Conservation (phyloP, 257 asterid species). For the Rhazya stricta region DNA sequence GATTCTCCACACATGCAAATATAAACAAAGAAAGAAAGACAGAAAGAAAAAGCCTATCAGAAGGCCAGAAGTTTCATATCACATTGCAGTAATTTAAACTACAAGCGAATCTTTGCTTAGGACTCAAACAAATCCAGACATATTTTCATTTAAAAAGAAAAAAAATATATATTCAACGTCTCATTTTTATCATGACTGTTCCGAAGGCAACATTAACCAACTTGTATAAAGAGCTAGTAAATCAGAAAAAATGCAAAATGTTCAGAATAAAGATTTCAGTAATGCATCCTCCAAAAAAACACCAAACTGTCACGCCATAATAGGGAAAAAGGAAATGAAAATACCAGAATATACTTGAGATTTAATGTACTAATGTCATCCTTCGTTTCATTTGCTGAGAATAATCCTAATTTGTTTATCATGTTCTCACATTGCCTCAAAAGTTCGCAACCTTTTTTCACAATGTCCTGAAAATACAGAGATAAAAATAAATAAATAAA, state of each 20-base stretch:
- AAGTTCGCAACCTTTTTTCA: constrained; percentile 64
- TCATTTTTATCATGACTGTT: neutral
- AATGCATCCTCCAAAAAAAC: neutral
- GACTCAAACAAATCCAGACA: too few relatives aligned
- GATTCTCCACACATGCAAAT: neutral
- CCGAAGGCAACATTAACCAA: neutral
- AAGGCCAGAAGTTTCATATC: too few relatives aligned
- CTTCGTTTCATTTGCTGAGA: constrained; percentile 81
- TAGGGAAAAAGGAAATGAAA: neutral
- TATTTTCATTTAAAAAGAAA: too few relatives aligned
- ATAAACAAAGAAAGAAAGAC: too few relatives aligned
- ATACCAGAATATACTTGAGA: constrained; percentile 76
- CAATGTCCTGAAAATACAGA: constrained; percentile 41
- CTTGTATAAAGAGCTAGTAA: neutral
- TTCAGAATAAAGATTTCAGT: neutral
- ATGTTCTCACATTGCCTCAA: constrained; percentile 77
- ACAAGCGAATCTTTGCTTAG: too few relatives aligned
- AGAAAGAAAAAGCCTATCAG: too few relatives aligned
- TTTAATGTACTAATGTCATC: constrained; percentile 84
- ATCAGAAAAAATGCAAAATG: neutral
- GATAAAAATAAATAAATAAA: neutral
- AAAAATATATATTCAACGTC: too few relatives aligned
- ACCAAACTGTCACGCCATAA: too few relatives aligned
- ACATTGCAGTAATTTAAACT: too few relatives aligned
- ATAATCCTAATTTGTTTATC: constrained; percentile 74